Percentiles rank a stretch among this genome's conserved stretches.
These are phyloP conservation scores for Miscanthus lutarioriparius DNA, from an alignment of 176 grass and related monocot genomes.

Conservation along the genomic window DNA sequence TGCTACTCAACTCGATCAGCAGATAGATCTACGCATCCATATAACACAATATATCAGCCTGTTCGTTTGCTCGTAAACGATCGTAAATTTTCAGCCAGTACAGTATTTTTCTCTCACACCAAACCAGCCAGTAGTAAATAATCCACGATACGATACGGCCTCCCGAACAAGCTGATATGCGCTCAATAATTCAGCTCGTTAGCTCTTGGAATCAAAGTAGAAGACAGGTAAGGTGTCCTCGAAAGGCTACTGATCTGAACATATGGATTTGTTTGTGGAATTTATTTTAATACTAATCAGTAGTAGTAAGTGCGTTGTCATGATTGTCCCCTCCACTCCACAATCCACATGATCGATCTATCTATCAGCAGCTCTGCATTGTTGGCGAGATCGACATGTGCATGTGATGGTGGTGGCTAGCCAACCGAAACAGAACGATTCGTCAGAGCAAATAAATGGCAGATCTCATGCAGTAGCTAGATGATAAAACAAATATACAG, in stretches of 20 bases:
- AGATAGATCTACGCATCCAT: neutral
- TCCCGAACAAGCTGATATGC: too few relatives aligned
- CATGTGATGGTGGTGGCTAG: neutral
- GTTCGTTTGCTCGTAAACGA: too few relatives aligned
- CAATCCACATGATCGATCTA: neutral
- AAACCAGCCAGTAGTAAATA: too few relatives aligned
- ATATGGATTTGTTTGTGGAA: neutral
- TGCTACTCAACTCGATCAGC: neutral
- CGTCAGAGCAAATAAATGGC: neutral
- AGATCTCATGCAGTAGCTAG: neutral
- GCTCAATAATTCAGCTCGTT: neutral
- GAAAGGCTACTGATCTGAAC: neutral
- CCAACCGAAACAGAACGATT: slow-evolving; percentile 6
- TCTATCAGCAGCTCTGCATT: neutral
- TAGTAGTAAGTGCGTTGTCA: neutral
- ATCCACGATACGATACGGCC: too few relatives aligned
- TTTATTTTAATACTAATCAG: neutral
- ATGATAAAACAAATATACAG: slow-evolving; percentile 7
- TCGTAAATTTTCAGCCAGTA: too few relatives aligned
- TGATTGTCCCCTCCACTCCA: neutral
- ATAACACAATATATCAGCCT: too few relatives aligned
- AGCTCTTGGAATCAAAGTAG: neutral
- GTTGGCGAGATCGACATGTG: slow-evolving; percentile 1
- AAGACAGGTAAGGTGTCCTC: neutral
- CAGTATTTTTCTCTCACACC: too few relatives aligned